phyloP scores from a whole-genome alignment of 2,329 filamentous ascomycete genomes.

The Lachnellula hyalina region DNA sequence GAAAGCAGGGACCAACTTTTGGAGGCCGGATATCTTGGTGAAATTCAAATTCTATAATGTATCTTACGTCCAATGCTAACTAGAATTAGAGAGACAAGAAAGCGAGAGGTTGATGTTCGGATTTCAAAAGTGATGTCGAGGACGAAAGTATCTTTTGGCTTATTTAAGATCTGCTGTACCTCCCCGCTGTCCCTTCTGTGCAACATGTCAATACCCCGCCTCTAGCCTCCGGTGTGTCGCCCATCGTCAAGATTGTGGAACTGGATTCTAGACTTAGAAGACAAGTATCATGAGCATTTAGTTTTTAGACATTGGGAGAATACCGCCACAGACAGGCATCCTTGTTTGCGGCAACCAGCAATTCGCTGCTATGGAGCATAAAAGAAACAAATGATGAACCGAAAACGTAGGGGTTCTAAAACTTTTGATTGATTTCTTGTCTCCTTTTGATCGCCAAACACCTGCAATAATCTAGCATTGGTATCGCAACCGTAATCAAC shows the following conservation, averaged over 20 bases:
- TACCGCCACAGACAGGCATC: no score
- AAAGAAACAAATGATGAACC: no score
- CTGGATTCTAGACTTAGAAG: not conserved
- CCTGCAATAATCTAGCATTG: constrained; percentile 16
- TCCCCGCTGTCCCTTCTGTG: not conserved
- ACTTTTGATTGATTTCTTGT: not conserved
- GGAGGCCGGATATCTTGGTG: constrained; percentile 25
- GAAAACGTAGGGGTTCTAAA: no score
- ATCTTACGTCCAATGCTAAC: not conserved
- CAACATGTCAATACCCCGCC: not conserved
- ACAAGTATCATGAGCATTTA: no score
- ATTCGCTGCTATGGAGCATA: no score
- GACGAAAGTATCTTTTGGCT: not conserved
- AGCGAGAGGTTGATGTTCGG: not conserved
- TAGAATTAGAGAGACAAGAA: not conserved
- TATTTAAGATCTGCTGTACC: not conserved
- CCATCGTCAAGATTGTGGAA: not conserved
- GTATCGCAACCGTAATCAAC: constrained; percentile 40
- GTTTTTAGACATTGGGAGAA: no score
- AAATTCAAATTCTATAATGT: not conserved
- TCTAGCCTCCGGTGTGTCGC: not conserved
- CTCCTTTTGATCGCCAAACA: constrained; percentile 15
- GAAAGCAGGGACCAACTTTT: constrained; percentile 35
- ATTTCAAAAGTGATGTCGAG: not conserved
- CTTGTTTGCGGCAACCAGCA: no score